These are phyloP conservation scores for Cantharellus anzutake DNA, from an alignment of 768 basidiomycete species.

Conservation along the genomic window DNA sequence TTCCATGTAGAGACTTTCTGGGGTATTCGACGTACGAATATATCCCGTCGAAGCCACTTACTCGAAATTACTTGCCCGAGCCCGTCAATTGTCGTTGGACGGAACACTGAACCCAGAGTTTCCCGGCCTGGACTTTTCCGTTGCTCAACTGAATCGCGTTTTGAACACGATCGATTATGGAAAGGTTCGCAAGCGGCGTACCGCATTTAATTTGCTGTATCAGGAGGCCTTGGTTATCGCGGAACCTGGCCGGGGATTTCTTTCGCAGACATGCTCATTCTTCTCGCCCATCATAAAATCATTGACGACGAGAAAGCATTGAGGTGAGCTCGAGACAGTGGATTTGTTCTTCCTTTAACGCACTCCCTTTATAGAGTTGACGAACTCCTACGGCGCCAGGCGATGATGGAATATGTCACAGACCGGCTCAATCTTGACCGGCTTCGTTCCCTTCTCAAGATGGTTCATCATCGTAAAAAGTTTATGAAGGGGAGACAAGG, in stretches of 20 bases:
- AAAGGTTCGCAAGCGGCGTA: conserved; percentile 44
- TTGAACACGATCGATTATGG: conserved; percentile 47
- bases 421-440: conserved; percentile 75
- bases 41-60: conserved; percentile 57
- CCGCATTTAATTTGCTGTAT: conserved; percentile 55
- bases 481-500: conserved; percentile 19
- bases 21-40: conserved; percentile 74
- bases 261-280: conserved; percentile 72
- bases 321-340: conserved; percentile 33
- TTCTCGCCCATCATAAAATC: conserved; percentile 81
- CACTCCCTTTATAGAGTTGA: conserved; percentile 35
- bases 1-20: conserved; percentile 45
- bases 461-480: conserved; percentile 50
- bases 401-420: conserved; percentile 59
- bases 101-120: conserved; percentile 14
- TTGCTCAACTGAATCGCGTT: conserved; percentile 36
- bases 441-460: conserved; percentile 60
- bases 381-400: conserved; percentile 57
- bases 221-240: conserved; percentile 71
- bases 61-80: conserved; percentile 34
- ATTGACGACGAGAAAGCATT: conserved; percentile 80
- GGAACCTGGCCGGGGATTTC: conserved; percentile 65
- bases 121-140: conserved; percentile 25
- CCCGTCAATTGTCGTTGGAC: conserved; percentile 18
- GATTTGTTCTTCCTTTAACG: not conserved